phyloP scores from a whole-genome alignment of 1,284 basidiomycete species.

The Apiotrichum siamense region DNA sequence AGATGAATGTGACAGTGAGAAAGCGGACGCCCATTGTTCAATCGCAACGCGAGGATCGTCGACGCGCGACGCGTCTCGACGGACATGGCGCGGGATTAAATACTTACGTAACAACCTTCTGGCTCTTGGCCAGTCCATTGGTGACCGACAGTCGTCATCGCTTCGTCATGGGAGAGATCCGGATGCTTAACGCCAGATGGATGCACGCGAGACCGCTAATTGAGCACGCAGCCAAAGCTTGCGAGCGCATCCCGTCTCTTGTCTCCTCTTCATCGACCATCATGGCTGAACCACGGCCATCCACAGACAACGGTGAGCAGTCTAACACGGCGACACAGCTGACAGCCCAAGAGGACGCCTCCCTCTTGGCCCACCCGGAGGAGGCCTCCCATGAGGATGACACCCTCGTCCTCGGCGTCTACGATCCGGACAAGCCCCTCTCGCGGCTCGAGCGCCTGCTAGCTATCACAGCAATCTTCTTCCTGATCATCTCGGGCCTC shows the following conservation, averaged over 20 bases:
- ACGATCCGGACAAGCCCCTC: constrained; percentile 55
- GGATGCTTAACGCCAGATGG: too few species aligned
- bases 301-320: constrained; percentile 45
- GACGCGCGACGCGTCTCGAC: background rate
- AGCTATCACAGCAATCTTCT: constrained; percentile 63
- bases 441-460: constrained; percentile 81
- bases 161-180: too few species aligned
- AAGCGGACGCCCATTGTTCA: too few species aligned
- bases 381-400: constrained; percentile 20
- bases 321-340: background rate
- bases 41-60: background rate
- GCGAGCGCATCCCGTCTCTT: too few species aligned
- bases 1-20: too few species aligned
- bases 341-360: constrained; percentile 43
- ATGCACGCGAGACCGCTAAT: background rate
- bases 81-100: too few species aligned
- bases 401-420: constrained; percentile 24
- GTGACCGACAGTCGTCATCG: too few species aligned
- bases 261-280: background rate
- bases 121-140: too few species aligned
- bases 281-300: constrained; percentile 44
- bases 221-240: too few species aligned
- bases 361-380: constrained; percentile 33
- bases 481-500: constrained; percentile 73
- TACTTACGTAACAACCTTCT: too few species aligned